These are phyloP conservation scores for Penicillium sp. DNA, from an alignment of 2,329 filamentous ascomycete species.

Conservation along the genomic window DNA sequence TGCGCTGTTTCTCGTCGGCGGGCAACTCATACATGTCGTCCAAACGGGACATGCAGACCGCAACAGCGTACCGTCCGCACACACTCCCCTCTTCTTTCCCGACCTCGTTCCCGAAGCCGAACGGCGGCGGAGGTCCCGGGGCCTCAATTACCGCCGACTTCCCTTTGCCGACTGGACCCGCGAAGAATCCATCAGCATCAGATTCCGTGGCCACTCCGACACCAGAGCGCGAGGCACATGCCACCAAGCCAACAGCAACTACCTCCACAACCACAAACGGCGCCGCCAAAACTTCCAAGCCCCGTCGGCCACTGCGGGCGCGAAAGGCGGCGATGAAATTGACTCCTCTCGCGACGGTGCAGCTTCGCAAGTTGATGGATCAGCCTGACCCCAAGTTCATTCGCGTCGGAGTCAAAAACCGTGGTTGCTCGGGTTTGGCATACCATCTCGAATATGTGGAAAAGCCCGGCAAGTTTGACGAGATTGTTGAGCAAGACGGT, in stretches of 20 bases:
- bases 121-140: conserved; percentile 54
- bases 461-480: conserved; percentile 80
- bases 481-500: conserved; percentile 89
- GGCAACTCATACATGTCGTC: conserved; percentile 43
- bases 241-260: conserved; percentile 49
- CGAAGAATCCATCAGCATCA: conserved; percentile 35
- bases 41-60: conserved; percentile 59
- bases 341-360: conserved; percentile 70
- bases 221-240: conserved; percentile 62
- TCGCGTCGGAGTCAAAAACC: conserved; percentile 86
- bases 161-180: conserved; percentile 44
- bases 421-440: conserved; percentile 86
- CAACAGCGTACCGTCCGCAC: conserved; percentile 58
- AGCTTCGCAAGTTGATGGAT: conserved; percentile 69
- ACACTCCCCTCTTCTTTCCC: conserved; percentile 52
- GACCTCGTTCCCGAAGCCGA: conserved; percentile 36
- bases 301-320: conserved; percentile 64
- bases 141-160: conserved; percentile 54
- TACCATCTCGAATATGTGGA: conserved; percentile 96
- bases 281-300: conserved; percentile 43
- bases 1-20: conserved; percentile 46
- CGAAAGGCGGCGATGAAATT: conserved; percentile 90
- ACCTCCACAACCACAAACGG: conserved; percentile 30
- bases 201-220: conserved; percentile 42
- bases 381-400: conserved; percentile 89